phyloP scores from a whole-genome alignment of 164 flowering plant genomes.

The Kalanchoe fedtschenkoi region DNA sequence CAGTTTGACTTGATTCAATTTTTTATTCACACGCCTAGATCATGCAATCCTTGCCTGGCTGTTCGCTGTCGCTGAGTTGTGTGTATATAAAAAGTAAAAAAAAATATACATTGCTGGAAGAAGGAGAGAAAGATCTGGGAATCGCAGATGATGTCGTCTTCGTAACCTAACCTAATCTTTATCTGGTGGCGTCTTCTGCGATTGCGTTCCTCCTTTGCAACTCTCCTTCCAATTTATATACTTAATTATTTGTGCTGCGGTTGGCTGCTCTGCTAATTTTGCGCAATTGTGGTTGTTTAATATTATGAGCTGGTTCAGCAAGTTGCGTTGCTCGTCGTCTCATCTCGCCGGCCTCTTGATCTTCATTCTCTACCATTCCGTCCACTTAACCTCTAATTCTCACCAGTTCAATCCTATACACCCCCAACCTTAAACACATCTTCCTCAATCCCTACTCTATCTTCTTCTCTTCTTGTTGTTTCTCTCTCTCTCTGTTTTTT shows the following conservation, averaged over 20 bases:
- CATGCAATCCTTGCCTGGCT: no score
- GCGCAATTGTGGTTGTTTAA: neutral
- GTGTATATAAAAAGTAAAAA: no score
- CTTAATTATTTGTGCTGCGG: neutral
- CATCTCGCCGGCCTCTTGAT: constrained; percentile 4
- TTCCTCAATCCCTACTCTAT: neutral
- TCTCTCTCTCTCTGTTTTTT: neutral
- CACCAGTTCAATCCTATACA: neutral
- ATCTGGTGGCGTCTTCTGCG: constrained; percentile 4
- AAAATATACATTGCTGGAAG: no score
- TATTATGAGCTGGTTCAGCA: constrained; percentile 5
- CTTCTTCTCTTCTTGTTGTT: neutral
- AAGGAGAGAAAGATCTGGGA: neutral
- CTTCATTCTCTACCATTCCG: constrained; percentile 6
- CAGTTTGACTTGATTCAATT: no score
- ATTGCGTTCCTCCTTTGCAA: neutral
- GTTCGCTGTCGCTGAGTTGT: no score
- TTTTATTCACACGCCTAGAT: no score
- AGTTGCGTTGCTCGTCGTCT: constrained; percentile 2
- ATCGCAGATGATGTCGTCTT: neutral
- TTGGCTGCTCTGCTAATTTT: neutral
- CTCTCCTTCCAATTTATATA: neutral
- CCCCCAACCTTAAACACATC: neutral
- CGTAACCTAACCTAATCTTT: no score
- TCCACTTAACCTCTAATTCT: neutral